These are phyloP conservation scores for Cytospora chrysosperma DNA, from an alignment of 2,329 filamentous ascomycete genomes.

Conservation along the genomic window DNA sequence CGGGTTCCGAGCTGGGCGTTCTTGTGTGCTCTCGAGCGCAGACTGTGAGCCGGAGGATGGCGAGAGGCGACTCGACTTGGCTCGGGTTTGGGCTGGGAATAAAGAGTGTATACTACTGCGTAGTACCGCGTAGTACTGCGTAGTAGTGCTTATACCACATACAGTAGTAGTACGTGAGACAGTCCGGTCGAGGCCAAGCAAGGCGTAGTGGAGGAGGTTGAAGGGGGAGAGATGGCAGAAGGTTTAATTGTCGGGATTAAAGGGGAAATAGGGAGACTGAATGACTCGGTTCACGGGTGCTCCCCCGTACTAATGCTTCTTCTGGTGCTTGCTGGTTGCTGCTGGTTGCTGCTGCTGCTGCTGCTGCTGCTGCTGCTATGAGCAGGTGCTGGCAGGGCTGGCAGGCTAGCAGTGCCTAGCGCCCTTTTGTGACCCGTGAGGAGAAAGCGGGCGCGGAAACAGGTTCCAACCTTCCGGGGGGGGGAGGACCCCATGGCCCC, in stretches of 20 bases:
- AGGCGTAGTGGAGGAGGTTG: neutral
- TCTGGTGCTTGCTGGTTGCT: no score
- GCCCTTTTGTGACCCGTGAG: neutral
- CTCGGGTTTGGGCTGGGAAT: constrained; percentile 19
- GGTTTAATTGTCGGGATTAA: neutral
- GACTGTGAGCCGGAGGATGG: neutral
- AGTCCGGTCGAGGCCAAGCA: neutral
- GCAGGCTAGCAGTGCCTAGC: no score
- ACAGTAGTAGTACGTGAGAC: no score
- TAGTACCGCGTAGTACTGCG: neutral
- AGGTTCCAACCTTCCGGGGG: neutral
- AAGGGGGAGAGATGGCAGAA: neutral
- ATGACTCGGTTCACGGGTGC: neutral
- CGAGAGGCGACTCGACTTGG: neutral
- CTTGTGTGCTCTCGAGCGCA: neutral
- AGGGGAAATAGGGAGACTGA: neutral
- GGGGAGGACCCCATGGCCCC: no score
- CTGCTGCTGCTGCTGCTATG: neutral
- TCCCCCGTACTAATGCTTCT: neutral
- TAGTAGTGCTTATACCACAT: neutral
- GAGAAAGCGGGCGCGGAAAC: neutral
- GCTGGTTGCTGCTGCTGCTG: no score
- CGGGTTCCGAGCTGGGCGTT: neutral
- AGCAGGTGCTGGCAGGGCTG: neutral
- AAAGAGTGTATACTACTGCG: neutral